Percentiles rank a stretch among this genome's conserved stretches.
phyloP scores from a whole-genome alignment of 495 filamentous ascomycete genomes.

The Talaromyces proteolyticus region DNA sequence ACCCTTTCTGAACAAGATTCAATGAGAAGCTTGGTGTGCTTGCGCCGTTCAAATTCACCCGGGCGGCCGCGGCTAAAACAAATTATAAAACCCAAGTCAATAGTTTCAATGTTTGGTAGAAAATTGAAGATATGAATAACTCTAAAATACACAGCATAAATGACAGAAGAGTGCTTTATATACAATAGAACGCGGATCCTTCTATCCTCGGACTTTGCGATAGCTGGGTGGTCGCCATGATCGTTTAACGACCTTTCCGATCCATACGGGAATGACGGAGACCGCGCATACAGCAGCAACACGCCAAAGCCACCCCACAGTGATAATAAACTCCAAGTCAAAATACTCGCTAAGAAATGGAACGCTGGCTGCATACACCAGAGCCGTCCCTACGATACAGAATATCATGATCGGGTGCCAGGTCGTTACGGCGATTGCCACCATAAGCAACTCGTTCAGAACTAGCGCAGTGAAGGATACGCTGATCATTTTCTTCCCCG shows the following conservation, averaged over 20 bases:
- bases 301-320: slow-evolving; percentile 81
- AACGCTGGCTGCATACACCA: slow-evolving; percentile 73
- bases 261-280: slow-evolving; percentile 79
- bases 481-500: slow-evolving; percentile 69
- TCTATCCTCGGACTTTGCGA: slow-evolving; percentile 79
- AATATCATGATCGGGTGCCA: slow-evolving; percentile 96
- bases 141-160: too few species aligned
- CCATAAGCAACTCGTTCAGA: slow-evolving; percentile 94
- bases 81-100: too few species aligned
- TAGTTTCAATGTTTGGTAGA: too few species aligned
- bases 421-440: slow-evolving; percentile 90
- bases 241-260: slow-evolving; percentile 73
- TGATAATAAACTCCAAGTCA: slow-evolving; percentile 75
- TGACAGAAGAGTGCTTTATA: background rate
- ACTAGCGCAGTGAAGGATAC: slow-evolving; percentile 90
- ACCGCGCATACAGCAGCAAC: slow-evolving; percentile 73
- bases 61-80: too few species aligned
- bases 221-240: slow-evolving; percentile 90
- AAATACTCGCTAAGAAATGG: slow-evolving; percentile 90
- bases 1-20: too few species aligned
- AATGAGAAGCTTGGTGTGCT: too few species aligned
- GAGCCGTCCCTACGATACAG: slow-evolving; percentile 70
- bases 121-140: too few species aligned
- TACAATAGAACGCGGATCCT: background rate
- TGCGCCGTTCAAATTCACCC: too few species aligned